Percentiles rank a stretch among this genome's conserved stretches.
Evolutionary conservation across 2,329 filamentous ascomycete genomes (phyloP).

Genomic region (Venturia pyrina): DNA sequence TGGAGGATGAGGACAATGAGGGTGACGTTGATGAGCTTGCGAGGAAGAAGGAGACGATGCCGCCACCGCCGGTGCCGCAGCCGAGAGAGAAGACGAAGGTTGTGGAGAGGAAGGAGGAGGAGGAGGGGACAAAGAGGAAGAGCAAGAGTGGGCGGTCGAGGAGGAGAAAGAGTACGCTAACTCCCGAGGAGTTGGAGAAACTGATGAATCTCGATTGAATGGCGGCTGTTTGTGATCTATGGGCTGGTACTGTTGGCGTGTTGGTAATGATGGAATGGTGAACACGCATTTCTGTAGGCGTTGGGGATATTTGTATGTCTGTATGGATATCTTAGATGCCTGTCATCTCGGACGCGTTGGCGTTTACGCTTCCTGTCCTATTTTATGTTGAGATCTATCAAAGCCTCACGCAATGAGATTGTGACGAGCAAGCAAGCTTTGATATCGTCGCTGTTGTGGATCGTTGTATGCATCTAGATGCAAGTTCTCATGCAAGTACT

Average conservation of each 20-base stretch:
- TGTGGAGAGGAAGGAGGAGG: slow-evolving; percentile 18
- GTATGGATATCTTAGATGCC: background rate
- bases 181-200: slow-evolving; percentile 59
- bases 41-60: background rate
- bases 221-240: background rate
- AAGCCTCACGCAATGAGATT: too few species aligned
- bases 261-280: background rate
- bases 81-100: slow-evolving; percentile 12
- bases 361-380: too few species aligned
- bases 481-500: too few species aligned
- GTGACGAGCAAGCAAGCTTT: background rate
- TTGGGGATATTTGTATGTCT: background rate
- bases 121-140: slow-evolving; percentile 25
- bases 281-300: background rate
- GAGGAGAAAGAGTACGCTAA: slow-evolving; percentile 63
- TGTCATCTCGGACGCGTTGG: background rate
- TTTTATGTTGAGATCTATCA: too few species aligned
- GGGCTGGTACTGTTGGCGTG: background rate
- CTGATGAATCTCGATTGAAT: slow-evolving; percentile 17
- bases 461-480: background rate
- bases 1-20: background rate
- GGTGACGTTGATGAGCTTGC: background rate
- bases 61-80: background rate
- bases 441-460: background rate
- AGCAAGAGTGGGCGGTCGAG: slow-evolving; percentile 48